Conservation (phyloP, 345 rosid species). For the Eucalyptus victrix region DNA sequence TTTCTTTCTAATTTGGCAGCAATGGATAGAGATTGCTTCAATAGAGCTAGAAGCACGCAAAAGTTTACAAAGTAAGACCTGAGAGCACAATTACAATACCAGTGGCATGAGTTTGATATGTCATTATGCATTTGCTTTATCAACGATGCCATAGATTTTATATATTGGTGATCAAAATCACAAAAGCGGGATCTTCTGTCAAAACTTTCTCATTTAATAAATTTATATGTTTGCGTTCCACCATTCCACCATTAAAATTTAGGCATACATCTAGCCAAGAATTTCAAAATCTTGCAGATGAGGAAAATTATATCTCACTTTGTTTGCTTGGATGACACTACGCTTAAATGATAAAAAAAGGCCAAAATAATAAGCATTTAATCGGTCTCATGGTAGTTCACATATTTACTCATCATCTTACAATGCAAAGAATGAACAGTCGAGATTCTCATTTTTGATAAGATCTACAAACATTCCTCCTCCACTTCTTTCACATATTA, state of each 20-base stretch:
- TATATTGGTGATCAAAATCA: rapidly evolving
- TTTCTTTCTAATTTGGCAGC: background rate
- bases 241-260: background rate
- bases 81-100: background rate
- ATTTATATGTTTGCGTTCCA: rapidly evolving
- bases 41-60: background rate
- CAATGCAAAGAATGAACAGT: too few relatives aligned
- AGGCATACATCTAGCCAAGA: background rate
- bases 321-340: too few relatives aligned
- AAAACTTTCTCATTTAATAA: background rate
- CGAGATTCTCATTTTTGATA: too few relatives aligned
- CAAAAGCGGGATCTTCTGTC: rapidly evolving
- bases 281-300: background rate
- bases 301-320: background rate
- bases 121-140: background rate
- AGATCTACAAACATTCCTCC: too few relatives aligned
- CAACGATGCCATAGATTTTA: rapidly evolving
- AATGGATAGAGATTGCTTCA: background rate
- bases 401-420: too few relatives aligned
- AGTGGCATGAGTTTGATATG: background rate
- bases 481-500: too few relatives aligned
- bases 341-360: too few relatives aligned
- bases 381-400: too few relatives aligned
- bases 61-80: background rate
- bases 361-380: too few relatives aligned